Conservation (phyloP, 768 basidiomycete genomes). For the Mycena vitilis region DNA sequence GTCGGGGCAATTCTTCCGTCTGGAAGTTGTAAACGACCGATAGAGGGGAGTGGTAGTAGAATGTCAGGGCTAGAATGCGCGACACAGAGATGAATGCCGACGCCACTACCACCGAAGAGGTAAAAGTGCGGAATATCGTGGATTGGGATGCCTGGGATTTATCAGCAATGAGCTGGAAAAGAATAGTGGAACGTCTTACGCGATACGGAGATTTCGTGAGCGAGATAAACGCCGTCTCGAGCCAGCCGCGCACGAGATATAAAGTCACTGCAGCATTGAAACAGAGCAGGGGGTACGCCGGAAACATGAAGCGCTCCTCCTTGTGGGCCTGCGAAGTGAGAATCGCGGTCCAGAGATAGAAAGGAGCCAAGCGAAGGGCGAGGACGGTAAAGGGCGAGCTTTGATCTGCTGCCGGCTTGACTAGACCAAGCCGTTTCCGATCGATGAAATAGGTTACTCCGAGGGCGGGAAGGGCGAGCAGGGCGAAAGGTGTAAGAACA, state of each 20-base stretch:
- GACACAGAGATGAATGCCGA: slow-evolving; percentile 79
- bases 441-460: slow-evolving; percentile 80
- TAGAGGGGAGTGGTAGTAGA: slow-evolving; percentile 94
- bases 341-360: slow-evolving; percentile 92
- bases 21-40: slow-evolving; percentile 78
- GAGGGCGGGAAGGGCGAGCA: slow-evolving; percentile 84
- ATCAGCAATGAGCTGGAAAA: slow-evolving; percentile 11
- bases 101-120: slow-evolving; percentile 74
- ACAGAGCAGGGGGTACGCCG: slow-evolving; percentile 89
- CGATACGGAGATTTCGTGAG: slow-evolving; percentile 87
- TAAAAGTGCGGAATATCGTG: slow-evolving; percentile 79
- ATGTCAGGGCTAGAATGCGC: slow-evolving; percentile 83
- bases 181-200: slow-evolving; percentile 57
- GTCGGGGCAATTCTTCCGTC: slow-evolving; percentile 79
- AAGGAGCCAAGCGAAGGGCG: slow-evolving; percentile 80
- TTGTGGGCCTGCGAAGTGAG: slow-evolving; percentile 90
- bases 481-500: slow-evolving; percentile 80
- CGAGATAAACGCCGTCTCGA: slow-evolving; percentile 80
- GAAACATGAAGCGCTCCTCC: slow-evolving; percentile 99
- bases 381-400: slow-evolving; percentile 87
- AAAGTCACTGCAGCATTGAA: slow-evolving; percentile 94
- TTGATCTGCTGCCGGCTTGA: slow-evolving; percentile 61
- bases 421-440: slow-evolving; percentile 75
- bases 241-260: slow-evolving; percentile 88
- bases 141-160: slow-evolving; percentile 77